Conservation (phyloP, 1,284 basidiomycete species). For the Vanrija pseudolonga region DNA sequence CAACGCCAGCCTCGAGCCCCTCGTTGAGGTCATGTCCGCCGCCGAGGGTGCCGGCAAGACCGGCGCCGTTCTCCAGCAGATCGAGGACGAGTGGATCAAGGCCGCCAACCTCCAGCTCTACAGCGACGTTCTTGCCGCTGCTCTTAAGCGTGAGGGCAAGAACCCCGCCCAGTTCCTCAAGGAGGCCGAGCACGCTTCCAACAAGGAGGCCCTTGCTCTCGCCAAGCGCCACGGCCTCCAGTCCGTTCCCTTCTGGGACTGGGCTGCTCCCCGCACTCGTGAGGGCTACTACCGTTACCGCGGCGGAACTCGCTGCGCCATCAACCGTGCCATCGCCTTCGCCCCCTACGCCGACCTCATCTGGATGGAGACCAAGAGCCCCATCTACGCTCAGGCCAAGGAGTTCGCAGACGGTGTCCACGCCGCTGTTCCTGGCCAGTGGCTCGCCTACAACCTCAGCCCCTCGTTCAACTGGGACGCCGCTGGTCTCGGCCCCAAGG, state of each 20-base stretch:
- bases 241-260: slow-evolving; percentile 68
- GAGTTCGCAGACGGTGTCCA: slow-evolving; percentile 90
- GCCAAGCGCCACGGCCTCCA: slow-evolving; percentile 77
- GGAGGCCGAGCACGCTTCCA: slow-evolving; percentile 58
- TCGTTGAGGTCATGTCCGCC: slow-evolving; percentile 76
- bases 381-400: slow-evolving; percentile 87
- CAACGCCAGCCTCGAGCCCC: slow-evolving; percentile 63
- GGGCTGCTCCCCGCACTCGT: slow-evolving; percentile 88
- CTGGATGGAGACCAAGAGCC: slow-evolving; percentile 98
- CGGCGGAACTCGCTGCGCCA: slow-evolving; percentile 90
- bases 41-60: slow-evolving; percentile 76
- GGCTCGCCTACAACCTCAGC: slow-evolving; percentile 91
- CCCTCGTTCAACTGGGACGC: slow-evolving; percentile 84
- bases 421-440: slow-evolving; percentile 73
- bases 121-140: slow-evolving; percentile 67
- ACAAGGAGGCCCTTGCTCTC: slow-evolving; percentile 65
- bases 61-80: slow-evolving; percentile 73
- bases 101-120: slow-evolving; percentile 76
- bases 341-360: slow-evolving; percentile 88
- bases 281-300: slow-evolving; percentile 92
- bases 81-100: slow-evolving; percentile 83
- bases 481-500: slow-evolving; percentile 75
- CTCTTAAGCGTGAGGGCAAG: slow-evolving; percentile 64
- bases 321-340: slow-evolving; percentile 88
- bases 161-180: slow-evolving; percentile 40